phyloP scores from a whole-genome alignment of 441 rosid genomes.

The Brassica hybrid region DNA sequence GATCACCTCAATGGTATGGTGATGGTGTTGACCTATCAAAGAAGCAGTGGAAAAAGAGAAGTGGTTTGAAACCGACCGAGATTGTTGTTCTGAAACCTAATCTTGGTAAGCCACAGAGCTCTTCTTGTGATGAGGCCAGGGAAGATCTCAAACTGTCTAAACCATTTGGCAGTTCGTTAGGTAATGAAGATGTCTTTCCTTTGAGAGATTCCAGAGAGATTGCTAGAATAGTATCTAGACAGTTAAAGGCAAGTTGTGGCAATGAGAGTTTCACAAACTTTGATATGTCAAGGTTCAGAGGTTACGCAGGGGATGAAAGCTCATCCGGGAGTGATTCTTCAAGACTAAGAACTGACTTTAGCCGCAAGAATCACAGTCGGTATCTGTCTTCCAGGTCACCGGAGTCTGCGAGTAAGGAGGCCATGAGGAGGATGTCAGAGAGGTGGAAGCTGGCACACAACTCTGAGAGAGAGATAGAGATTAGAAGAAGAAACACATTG shows the following conservation, averaged over 20 bases:
- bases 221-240: constrained; percentile 65
- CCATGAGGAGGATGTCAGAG: constrained; percentile 82
- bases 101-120: constrained; percentile 55
- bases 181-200: constrained; percentile 46
- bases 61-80: constrained; percentile 59
- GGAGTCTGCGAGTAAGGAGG: constrained; percentile 71
- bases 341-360: constrained; percentile 48
- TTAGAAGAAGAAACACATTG: constrained; percentile 66
- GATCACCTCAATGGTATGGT: constrained; percentile 39
- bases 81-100: constrained; percentile 91
- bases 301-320: constrained; percentile 73
- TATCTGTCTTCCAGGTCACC: constrained; percentile 49
- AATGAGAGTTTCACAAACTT: constrained; percentile 46
- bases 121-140: constrained; percentile 46
- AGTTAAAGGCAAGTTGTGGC: constrained; percentile 52
- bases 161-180: no score
- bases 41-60: constrained; percentile 48
- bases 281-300: constrained; percentile 53
- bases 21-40: constrained; percentile 44
- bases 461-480: constrained; percentile 52
- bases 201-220: constrained; percentile 64
- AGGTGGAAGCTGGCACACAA: constrained; percentile 81
- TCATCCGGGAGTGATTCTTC: constrained; percentile 73
- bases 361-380: constrained; percentile 44
- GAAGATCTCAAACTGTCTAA: constrained; percentile 44